A percentile compares a stretch with the other conserved stretches of the same genome.
Evolutionary conservation across 2,329 filamentous ascomycete genomes (phyloP).

Genomic region (Metarhizium anisopliae): DNA sequence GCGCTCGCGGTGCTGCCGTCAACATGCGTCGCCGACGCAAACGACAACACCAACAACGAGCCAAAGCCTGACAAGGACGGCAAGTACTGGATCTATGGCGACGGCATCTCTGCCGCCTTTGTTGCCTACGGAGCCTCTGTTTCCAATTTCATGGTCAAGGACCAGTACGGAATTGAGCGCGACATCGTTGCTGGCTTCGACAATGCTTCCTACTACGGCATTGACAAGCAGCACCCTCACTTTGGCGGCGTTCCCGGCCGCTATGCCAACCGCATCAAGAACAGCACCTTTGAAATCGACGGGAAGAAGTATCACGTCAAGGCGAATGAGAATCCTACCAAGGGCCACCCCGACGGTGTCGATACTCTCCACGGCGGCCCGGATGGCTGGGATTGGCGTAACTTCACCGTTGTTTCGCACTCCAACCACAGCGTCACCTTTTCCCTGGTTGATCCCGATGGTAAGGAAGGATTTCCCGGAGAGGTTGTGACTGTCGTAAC

Average conservation of each 20-base stretch:
- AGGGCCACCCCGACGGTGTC: slow-evolving; percentile 39
- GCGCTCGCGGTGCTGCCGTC: slow-evolving; percentile 9
- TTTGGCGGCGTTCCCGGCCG: slow-evolving; percentile 65
- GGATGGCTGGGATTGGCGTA: slow-evolving; percentile 68
- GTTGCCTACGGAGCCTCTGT: slow-evolving; percentile 68
- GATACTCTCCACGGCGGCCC: slow-evolving; percentile 63
- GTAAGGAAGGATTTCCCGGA: slow-evolving; percentile 69
- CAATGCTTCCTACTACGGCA: slow-evolving; percentile 61
- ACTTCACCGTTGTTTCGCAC: slow-evolving; percentile 67
- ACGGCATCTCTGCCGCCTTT: slow-evolving; percentile 59
- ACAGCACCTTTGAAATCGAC: slow-evolving; percentile 63
- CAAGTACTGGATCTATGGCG: slow-evolving; percentile 64
- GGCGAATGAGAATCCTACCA: slow-evolving; percentile 54
- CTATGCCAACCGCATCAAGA: slow-evolving; percentile 75
- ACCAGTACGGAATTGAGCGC: slow-evolving; percentile 57
- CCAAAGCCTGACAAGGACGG: slow-evolving; percentile 44
- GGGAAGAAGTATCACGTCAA: slow-evolving; percentile 48
- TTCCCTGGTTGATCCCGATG: slow-evolving; percentile 62
- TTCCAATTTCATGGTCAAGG: slow-evolving; percentile 61
- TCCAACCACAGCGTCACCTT: slow-evolving; percentile 64
- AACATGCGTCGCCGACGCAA: slow-evolving; percentile 7
- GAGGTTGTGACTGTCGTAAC: slow-evolving; percentile 67
- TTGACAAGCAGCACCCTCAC: slow-evolving; percentile 59
- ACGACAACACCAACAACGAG: slow-evolving; percentile 8
- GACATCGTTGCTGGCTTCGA: slow-evolving; percentile 69